Base-by-base conservation (phyloP, 2,329 filamentous ascomycete genomes). In the Cladosporium phlei region DNA sequence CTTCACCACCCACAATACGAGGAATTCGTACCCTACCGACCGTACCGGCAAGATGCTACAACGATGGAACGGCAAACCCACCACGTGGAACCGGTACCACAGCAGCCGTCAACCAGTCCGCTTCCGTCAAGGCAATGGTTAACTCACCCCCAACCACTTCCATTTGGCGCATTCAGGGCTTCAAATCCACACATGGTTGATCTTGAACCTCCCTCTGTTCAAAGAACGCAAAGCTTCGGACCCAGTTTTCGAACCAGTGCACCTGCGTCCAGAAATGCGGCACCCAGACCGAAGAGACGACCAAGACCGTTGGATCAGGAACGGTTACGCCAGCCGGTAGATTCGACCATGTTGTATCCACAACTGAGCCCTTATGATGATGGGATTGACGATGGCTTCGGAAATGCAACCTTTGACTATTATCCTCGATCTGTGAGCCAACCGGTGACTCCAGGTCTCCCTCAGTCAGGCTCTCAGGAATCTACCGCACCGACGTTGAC, bases 401-500 rank as follows among this genome's bases (percentile, higher is more conserved):
- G 14, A n/a, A 17, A 38, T 16, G 52, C 14, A 38, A 40, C n/a
- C 11, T 44, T 38, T 35, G 48, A 32, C n/a, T 37, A 32, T 19
- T 24, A 35, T 9, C 38, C 38, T 24, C 52, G 58, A 32, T 52
- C 56, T n/a, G 47, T 59, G 22, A 59, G 58, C 48, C 59, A 60
- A 33, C 59, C 59, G 4, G 55, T 46, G 40, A 56, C 57, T 19
- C 52, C 55, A 10, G 40, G 46, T 34, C 19, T 43, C n/a, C n/a
- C n/a, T n/a, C n/a, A n/a, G n/a, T n/a, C n/a, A n/a, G n/a, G n/a
- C n/a, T n/a, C n/a, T n/a, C n/a, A n/a, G n/a, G n/a, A n/a, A n/a
- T n/a, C n/a, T n/a, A n/a, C n/a, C n/a, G n/a, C n/a, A n/a, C n/a
- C n/a, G n/a, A n/a, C n/a, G n/a, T n/a, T n/a, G n/a, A n/a, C n/a